Evolutionary conservation across 805 yeast species (phyloP).

Genomic region (Yamadazyma kitorensis): DNA sequence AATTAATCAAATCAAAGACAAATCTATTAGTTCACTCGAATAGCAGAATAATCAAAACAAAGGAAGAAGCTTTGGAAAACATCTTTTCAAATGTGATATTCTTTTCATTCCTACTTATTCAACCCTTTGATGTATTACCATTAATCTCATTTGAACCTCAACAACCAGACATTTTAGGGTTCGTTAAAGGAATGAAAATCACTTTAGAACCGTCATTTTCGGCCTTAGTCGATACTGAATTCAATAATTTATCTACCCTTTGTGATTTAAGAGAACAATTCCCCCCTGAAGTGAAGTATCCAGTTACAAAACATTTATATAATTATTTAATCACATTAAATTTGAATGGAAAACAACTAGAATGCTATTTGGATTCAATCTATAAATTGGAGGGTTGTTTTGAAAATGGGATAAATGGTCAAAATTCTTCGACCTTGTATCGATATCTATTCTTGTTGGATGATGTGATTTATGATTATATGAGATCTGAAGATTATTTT

Average conservation of each 20-base stretch:
- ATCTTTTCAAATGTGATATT: slow-evolving; percentile 20
- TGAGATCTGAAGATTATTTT: slow-evolving; percentile 17
- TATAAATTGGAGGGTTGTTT: too few relatives aligned
- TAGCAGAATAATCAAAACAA: background rate
- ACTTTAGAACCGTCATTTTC: slow-evolving; percentile 10
- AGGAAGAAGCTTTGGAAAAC: slow-evolving; percentile 16
- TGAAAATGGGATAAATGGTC: slow-evolving; percentile 11
- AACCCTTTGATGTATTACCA: slow-evolving; percentile 27
- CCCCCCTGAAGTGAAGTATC: too few relatives aligned
- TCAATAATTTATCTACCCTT: background rate
- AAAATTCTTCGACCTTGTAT: slow-evolving; percentile 24
- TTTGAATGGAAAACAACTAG: too few relatives aligned
- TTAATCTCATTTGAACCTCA: slow-evolving; percentile 16
- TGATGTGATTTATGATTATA: slow-evolving; percentile 14
- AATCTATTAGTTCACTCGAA: slow-evolving; percentile 3
- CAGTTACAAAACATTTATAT: too few relatives aligned
- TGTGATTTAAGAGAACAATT: too few relatives aligned
- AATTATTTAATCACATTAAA: too few relatives aligned
- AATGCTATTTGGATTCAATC: too few relatives aligned
- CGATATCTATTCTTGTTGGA: slow-evolving; percentile 22
- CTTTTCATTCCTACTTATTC: slow-evolving; percentile 24
- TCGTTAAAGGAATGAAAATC: slow-evolving; percentile 16
- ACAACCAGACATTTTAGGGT: slow-evolving; percentile 21
- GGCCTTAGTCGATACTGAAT: slow-evolving; percentile 3
- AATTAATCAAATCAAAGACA: slow-evolving; percentile 11